Evolutionary conservation across 345 rosid genomes (phyloP).

Genomic region (Pistacia vera): DNA sequence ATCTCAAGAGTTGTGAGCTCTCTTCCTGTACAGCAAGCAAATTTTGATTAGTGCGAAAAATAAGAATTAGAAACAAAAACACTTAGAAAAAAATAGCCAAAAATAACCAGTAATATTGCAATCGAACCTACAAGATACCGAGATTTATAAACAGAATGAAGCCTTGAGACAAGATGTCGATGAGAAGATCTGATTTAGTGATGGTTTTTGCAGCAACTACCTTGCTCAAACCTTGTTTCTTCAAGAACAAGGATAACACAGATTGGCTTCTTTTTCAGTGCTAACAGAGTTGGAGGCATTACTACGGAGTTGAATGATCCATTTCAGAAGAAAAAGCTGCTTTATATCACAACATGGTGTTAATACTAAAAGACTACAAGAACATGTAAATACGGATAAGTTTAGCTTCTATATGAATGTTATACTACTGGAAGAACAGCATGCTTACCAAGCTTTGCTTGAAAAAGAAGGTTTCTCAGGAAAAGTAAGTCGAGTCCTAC

Average conservation of each 20-base stretch:
- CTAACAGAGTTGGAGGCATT: slow-evolving; percentile 20
- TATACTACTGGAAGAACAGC: neutral
- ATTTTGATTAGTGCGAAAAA: too few relatives aligned
- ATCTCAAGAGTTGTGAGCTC: too few relatives aligned
- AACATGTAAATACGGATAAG: neutral
- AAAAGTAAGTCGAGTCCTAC: slow-evolving; percentile 26
- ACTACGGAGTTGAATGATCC: slow-evolving; percentile 31
- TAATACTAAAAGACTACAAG: neutral
- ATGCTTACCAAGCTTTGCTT: slow-evolving; percentile 32
- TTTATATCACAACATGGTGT: neutral
- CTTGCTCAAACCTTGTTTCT: neutral
- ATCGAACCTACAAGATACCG: slow-evolving; percentile 60
- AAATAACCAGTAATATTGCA: neutral
- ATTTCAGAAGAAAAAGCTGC: slow-evolving; percentile 35
- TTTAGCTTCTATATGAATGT: neutral
- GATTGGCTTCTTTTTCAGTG: slow-evolving; percentile 56
- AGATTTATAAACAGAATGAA: slow-evolving; percentile 50
- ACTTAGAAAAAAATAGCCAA: neutral
- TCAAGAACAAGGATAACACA: neutral
- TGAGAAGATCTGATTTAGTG: slow-evolving; percentile 43
- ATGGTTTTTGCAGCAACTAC: slow-evolving; percentile 27
- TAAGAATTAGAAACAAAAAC: too few relatives aligned
- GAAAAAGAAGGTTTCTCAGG: slow-evolving; percentile 31
- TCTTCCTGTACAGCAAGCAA: neutral
- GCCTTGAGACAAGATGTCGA: slow-evolving; percentile 47